Percentiles rank a stretch among this genome's conserved stretches.
These are phyloP conservation scores for Darksidea phi DNA, from an alignment of 495 filamentous ascomycete species.

Conservation along the genomic window DNA sequence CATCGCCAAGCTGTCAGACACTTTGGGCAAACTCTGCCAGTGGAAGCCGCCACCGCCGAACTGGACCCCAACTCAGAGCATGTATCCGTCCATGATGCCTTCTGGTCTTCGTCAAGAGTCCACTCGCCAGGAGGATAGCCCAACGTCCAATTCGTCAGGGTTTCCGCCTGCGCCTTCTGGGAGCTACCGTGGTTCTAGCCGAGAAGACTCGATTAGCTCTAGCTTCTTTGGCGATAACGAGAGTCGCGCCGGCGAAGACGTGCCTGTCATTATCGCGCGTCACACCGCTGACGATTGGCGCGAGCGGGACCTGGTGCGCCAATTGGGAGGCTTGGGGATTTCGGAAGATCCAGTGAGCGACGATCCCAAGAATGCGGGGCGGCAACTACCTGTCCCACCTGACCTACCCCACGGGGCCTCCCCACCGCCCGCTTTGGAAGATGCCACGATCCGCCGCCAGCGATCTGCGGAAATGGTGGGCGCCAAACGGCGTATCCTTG, in stretches of 20 bases:
- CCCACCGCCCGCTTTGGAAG: slow-evolving; percentile 64
- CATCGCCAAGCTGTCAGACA: slow-evolving; percentile 79
- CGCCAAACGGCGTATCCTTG: slow-evolving; percentile 53
- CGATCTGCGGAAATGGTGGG: slow-evolving; percentile 76
- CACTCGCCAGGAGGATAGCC: slow-evolving; percentile 70
- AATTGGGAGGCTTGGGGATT: slow-evolving; percentile 69
- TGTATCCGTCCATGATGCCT: slow-evolving; percentile 54
- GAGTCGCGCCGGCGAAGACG: slow-evolving; percentile 72
- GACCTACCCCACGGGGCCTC: slow-evolving; percentile 60
- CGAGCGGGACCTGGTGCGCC: slow-evolving; percentile 45
- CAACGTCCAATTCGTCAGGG: slow-evolving; percentile 75
- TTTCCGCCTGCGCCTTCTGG: slow-evolving; percentile 68
- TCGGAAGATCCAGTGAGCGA: slow-evolving; percentile 47
- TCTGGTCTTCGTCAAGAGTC: slow-evolving; percentile 63
- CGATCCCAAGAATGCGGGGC: slow-evolving; percentile 31
- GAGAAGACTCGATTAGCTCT: slow-evolving; percentile 82
- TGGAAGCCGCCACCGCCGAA: slow-evolving; percentile 74
- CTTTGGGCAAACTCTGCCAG: slow-evolving; percentile 78
- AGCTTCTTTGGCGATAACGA: slow-evolving; percentile 84
- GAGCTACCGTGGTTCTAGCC: slow-evolving; percentile 72
- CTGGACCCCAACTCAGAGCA: slow-evolving; percentile 45
- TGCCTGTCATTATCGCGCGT: slow-evolving; percentile 70
- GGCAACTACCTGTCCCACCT: slow-evolving; percentile 41
- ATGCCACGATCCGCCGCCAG: slow-evolving; percentile 58
- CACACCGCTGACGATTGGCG: slow-evolving; percentile 70